Conservation (phyloP, 108 stramenopile genomes). For the Skeletonema potamos region DNA sequence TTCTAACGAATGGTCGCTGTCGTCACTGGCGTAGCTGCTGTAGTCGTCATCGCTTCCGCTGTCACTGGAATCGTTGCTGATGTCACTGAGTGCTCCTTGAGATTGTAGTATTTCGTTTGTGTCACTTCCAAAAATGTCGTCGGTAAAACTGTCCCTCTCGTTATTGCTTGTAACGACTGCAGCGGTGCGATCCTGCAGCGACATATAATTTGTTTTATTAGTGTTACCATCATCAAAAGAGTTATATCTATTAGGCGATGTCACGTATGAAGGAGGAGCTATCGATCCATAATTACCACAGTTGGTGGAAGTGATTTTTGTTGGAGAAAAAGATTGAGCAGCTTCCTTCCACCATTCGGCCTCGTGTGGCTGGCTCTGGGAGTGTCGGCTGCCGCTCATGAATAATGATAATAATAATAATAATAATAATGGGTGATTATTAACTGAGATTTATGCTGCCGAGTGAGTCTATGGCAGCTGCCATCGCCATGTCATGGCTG, state of each 20-base stretch:
- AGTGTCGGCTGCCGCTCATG: not conserved
- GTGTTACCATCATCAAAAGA: not conserved
- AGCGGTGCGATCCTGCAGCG: not conserved
- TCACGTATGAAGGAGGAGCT: not conserved
- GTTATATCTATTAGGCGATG: not conserved
- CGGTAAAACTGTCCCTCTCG: not conserved
- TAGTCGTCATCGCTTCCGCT: not conserved
- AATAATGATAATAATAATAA: no score
- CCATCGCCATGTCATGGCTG: no score
- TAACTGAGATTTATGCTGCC: no score
- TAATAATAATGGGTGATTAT: no score
- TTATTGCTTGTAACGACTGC: not conserved
- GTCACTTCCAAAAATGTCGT: not conserved
- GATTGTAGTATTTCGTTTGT: no score
- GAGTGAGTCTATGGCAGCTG: no score
- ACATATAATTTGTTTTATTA: not conserved
- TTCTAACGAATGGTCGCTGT: slow-evolving; percentile 8
- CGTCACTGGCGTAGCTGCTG: not conserved
- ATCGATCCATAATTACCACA: not conserved
- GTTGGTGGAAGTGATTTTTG: not conserved
- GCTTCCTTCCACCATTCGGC: not conserved
- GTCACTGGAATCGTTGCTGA: not conserved
- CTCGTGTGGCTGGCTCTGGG: not conserved
- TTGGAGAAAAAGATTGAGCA: not conserved
- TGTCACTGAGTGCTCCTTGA: not conserved